Conservation (phyloP, 305 asterid species). For the Salvia sclarea region DNA sequence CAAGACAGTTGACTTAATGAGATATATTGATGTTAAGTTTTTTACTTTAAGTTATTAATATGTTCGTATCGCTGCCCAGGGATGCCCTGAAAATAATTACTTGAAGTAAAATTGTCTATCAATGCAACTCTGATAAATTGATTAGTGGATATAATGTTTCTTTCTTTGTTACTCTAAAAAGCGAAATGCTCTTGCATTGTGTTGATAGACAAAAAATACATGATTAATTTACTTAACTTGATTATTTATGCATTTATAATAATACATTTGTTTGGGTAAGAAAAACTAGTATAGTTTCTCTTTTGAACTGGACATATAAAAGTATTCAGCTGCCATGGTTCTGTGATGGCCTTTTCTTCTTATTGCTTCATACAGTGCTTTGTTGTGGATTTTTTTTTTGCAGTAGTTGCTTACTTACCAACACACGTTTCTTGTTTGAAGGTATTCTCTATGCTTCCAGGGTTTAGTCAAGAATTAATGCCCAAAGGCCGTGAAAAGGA, state of each 20-base stretch:
- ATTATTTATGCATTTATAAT: background rate
- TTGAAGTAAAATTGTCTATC: background rate
- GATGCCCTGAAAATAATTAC: background rate
- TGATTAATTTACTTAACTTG: background rate
- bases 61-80: background rate
- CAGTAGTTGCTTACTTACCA: constrained; percentile 10
- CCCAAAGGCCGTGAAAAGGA: constrained; percentile 94
- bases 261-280: background rate
- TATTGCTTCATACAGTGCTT: background rate
- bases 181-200: background rate
- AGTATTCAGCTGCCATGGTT: background rate
- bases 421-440: constrained; percentile 31
- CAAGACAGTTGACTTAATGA: constrained; percentile 9
- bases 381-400: constrained; percentile 14
- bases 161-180: background rate
- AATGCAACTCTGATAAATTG: background rate
- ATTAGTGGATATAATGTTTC: background rate
- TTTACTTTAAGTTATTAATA: background rate
- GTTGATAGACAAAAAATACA: background rate
- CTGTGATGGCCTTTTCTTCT: constrained; percentile 2
- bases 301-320: constrained; percentile 17
- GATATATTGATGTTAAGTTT: background rate
- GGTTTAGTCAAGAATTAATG: constrained; percentile 90
- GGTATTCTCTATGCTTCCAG: constrained; percentile 97
- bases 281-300: background rate